Evolutionary conservation across 768 basidiomycete genomes (phyloP).

Genomic region (Lepiota subincarnata): DNA sequence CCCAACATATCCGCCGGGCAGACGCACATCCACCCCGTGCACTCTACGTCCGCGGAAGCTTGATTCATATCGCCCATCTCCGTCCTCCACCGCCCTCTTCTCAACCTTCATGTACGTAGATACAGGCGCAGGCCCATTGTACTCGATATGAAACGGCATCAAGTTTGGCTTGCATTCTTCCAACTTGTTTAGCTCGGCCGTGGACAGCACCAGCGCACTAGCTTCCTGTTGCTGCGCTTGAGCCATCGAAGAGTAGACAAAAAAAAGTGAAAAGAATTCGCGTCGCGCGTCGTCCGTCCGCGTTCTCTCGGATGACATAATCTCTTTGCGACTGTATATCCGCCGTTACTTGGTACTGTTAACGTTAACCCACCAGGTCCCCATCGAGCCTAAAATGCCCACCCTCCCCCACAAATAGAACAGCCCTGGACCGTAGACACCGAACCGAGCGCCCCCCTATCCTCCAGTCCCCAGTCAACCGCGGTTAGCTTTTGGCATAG

Average conservation of each 20-base stretch:
- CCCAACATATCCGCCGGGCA: slow-evolving; percentile 69
- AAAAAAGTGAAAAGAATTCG: background rate
- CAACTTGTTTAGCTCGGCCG: background rate
- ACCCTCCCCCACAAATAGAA: background rate
- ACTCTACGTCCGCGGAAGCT: slow-evolving; percentile 75
- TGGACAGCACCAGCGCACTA: background rate
- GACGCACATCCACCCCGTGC: slow-evolving; percentile 55
- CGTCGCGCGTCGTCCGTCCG: background rate
- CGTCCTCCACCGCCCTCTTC: background rate
- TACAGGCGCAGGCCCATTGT: slow-evolving; percentile 68
- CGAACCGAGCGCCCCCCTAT: background rate
- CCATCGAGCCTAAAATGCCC: too few species aligned
- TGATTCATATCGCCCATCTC: slow-evolving; percentile 30
- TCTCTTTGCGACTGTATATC: background rate
- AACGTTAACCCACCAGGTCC: too few species aligned
- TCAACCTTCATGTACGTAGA: slow-evolving; percentile 58
- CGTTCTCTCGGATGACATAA: background rate
- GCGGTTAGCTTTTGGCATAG: too few species aligned
- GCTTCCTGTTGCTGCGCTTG: background rate
- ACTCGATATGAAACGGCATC: slow-evolving; percentile 79
- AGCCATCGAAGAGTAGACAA: background rate
- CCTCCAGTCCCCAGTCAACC: background rate
- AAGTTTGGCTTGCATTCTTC: slow-evolving; percentile 53
- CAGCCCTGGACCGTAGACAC: background rate
- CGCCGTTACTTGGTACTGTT: too few species aligned